Conservation (phyloP, 2,329 filamentous ascomycete genomes). For the Sporothrix pseudoabietina region DNA sequence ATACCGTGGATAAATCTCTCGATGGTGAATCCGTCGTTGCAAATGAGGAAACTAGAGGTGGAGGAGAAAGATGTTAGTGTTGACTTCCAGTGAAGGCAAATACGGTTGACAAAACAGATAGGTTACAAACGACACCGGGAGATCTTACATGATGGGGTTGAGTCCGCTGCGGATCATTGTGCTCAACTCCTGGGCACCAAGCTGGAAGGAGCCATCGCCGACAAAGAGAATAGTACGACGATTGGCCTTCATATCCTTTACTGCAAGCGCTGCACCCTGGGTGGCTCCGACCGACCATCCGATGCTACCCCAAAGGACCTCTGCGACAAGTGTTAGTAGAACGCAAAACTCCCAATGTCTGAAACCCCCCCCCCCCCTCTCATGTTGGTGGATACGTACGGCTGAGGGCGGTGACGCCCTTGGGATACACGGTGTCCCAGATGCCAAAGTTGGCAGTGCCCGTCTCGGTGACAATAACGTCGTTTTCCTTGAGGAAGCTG, state of each 20-base stretch:
- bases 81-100: too few relatives aligned
- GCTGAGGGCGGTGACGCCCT: constrained; percentile 59
- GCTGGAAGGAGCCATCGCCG: constrained; percentile 85
- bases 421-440: constrained; percentile 79
- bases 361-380: too few relatives aligned
- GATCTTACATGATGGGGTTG: constrained; percentile 70
- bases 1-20: constrained; percentile 86
- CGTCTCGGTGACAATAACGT: constrained; percentile 83
- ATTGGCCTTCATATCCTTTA: constrained; percentile 53
- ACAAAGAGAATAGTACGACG: constrained; percentile 79
- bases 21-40: constrained; percentile 87
- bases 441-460: constrained; percentile 88
- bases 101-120: too few relatives aligned
- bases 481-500: constrained; percentile 51
- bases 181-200: constrained; percentile 80
- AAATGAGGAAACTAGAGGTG: constrained; percentile 69
- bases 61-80: not conserved
- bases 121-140: not conserved
- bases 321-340: constrained; percentile 26
- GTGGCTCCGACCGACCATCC: constrained; percentile 62
- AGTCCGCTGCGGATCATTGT: constrained; percentile 78
- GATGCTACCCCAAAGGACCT: constrained; percentile 64
- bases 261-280: constrained; percentile 69
- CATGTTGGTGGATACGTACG: constrained; percentile 51
- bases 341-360: not conserved